A percentile compares a stretch with the other conserved stretches of the same genome.
phyloP scores from a whole-genome alignment of 164 flowering plant genomes.

The Euptelea pleiosperma region DNA sequence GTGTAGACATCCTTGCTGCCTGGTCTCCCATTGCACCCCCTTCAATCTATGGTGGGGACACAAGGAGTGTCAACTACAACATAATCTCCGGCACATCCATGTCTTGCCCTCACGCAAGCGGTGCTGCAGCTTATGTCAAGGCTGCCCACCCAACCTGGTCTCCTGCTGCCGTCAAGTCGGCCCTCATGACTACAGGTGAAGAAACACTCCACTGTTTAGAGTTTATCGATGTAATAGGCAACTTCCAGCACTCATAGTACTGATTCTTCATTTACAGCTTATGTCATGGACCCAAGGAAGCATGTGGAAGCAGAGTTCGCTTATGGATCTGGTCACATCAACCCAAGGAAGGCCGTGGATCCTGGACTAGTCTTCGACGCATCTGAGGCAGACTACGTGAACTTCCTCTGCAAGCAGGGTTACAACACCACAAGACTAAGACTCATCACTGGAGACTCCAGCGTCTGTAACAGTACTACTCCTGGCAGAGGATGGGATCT shows the following conservation, averaged over 20 bases:
- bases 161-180: constrained; percentile 39
- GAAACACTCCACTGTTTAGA: neutral
- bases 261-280: constrained; percentile 10
- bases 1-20: constrained; percentile 33
- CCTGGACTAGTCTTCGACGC: constrained; percentile 29
- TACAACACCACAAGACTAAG: constrained; percentile 28
- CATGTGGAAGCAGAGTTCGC: constrained; percentile 20
- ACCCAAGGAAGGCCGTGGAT: constrained; percentile 21
- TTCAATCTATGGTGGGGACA: constrained; percentile 9
- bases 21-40: constrained; percentile 24
- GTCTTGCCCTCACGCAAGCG: constrained; percentile 39
- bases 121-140: constrained; percentile 32
- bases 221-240: neutral
- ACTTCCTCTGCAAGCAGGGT: constrained; percentile 47
- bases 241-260: neutral
- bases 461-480: constrained; percentile 24
- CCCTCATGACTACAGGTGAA: constrained; percentile 38
- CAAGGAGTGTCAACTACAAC: constrained; percentile 14
- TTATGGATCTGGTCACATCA: constrained; percentile 28
- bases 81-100: constrained; percentile 37
- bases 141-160: constrained; percentile 36
- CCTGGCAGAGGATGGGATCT: constrained; percentile 42
- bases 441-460: constrained; percentile 33
- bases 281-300: constrained; percentile 20
- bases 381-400: constrained; percentile 16